A percentile compares a stretch with the other conserved stretches of the same genome.
These are phyloP conservation scores for Alternaria sp. DNA, from an alignment of 2,329 filamentous ascomycete genomes.

Conservation along the genomic window DNA sequence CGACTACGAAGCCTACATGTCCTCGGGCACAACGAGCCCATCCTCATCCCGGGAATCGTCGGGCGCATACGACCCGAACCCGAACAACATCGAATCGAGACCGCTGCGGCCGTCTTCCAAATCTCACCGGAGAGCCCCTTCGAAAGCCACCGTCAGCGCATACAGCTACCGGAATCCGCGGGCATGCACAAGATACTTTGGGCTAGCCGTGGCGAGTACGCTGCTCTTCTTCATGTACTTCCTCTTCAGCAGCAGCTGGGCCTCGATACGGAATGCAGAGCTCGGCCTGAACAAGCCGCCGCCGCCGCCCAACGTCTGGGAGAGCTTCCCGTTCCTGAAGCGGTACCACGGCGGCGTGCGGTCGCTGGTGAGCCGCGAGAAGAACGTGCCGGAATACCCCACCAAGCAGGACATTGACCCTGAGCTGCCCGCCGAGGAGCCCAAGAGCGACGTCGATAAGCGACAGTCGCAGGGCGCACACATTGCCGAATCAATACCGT, in stretches of 20 bases:
- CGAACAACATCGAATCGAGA: slow-evolving; percentile 31
- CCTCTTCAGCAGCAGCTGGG: slow-evolving; percentile 75
- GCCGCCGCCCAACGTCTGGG: slow-evolving; percentile 76
- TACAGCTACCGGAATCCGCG: slow-evolving; percentile 70
- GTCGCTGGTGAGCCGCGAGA: slow-evolving; percentile 67
- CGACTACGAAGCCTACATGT: slow-evolving; percentile 42
- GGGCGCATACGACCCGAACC: slow-evolving; percentile 38
- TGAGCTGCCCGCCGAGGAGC: slow-evolving; percentile 40
- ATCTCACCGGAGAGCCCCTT: slow-evolving; percentile 24
- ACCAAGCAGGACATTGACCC: slow-evolving; percentile 60
- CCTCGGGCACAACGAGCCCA: slow-evolving; percentile 53
- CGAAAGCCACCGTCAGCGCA: slow-evolving; percentile 41
- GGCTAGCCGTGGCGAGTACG: slow-evolving; percentile 70
- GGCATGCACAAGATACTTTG: slow-evolving; percentile 78
- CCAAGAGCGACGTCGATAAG: slow-evolving; percentile 35
- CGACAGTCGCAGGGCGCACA: slow-evolving; percentile 38
- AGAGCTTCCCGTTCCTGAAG: slow-evolving; percentile 82
- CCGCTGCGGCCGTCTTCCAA: slow-evolving; percentile 23
- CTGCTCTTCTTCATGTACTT: slow-evolving; percentile 79
- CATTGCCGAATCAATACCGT: slow-evolving; percentile 51
- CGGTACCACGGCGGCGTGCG: slow-evolving; percentile 90
- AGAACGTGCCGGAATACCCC: slow-evolving; percentile 85
- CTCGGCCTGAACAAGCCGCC: slow-evolving; percentile 66
- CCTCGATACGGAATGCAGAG: slow-evolving; percentile 68
- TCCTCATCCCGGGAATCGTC: slow-evolving; percentile 61